Conservation (phyloP, 441 rosid genomes). For the Raphanus hybrid region DNA sequence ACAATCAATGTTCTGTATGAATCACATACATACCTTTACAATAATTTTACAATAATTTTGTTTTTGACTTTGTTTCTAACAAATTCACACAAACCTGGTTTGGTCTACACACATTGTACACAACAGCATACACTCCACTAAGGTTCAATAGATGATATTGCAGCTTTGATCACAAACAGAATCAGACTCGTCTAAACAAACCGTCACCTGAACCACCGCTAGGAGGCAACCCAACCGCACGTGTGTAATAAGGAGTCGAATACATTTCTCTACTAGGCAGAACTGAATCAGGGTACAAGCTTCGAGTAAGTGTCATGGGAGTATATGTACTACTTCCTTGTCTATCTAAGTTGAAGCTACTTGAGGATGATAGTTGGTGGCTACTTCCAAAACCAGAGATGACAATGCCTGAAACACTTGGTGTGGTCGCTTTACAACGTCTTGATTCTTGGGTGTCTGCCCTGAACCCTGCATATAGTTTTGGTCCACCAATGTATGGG, state of each 20-base stretch:
- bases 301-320: constrained; percentile 40
- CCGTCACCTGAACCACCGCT: constrained; percentile 42
- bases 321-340: constrained; percentile 44
- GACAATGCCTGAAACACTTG: constrained; percentile 40
- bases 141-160: background rate
- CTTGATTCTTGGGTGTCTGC: constrained; percentile 40
- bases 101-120: background rate
- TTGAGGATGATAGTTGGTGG: constrained; percentile 41
- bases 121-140: background rate
- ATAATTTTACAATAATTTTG: background rate
- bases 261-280: constrained; percentile 48
- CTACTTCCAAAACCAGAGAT: constrained; percentile 28
- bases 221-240: constrained; percentile 46
- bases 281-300: too few relatives aligned
- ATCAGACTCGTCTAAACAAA: constrained; percentile 32
- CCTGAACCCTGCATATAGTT: constrained; percentile 44
- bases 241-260: constrained; percentile 41
- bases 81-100: background rate
- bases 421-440: constrained; percentile 34
- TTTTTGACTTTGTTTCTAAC: background rate
- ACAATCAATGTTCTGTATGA: background rate
- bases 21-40: background rate
- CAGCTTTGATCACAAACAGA: constrained; percentile 12
- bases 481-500: constrained; percentile 44
- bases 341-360: constrained; percentile 39